phyloP scores from a whole-genome alignment of 2,329 filamentous ascomycete species.

The Lachnellula occidentalis region DNA sequence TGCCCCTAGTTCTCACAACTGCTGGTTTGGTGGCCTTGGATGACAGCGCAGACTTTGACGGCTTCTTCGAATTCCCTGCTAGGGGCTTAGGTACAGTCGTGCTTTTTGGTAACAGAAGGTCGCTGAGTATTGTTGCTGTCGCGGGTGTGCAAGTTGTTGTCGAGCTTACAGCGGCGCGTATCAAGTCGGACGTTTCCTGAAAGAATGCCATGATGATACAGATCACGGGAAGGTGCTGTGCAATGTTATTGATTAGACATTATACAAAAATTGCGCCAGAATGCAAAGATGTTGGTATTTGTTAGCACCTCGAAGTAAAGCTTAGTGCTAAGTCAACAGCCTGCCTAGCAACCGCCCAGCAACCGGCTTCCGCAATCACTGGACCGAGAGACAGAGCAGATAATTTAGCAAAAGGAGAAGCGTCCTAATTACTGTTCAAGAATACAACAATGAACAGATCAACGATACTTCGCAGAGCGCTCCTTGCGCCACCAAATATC shows the following conservation, averaged over 20 bases:
- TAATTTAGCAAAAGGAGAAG: background rate
- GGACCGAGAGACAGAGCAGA: too few relatives aligned
- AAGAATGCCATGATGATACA: slow-evolving; percentile 36
- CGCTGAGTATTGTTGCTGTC: slow-evolving; percentile 41
- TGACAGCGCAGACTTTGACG: slow-evolving; percentile 1
- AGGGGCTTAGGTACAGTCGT: slow-evolving; percentile 5
- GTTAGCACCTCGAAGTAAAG: background rate
- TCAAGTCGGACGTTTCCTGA: slow-evolving; percentile 38
- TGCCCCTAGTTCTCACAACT: slow-evolving; percentile 17
- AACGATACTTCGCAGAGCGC: slow-evolving; percentile 17
- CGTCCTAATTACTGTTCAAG: background rate
- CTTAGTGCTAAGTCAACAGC: too few relatives aligned
- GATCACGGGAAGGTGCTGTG: slow-evolving; percentile 9
- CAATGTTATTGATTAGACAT: slow-evolving; percentile 30
- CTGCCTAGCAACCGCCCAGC: too few relatives aligned
- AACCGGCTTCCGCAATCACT: too few relatives aligned
- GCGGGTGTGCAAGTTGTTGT: slow-evolving; percentile 43
- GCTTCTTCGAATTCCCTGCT: slow-evolving; percentile 8
- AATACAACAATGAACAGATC: slow-evolving; percentile 20
- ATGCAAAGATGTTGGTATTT: slow-evolving; percentile 11
- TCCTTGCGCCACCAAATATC: slow-evolving; percentile 22
- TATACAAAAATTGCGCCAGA: slow-evolving; percentile 24
- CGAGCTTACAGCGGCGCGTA: slow-evolving; percentile 42
- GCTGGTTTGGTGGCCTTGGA: slow-evolving; percentile 21
- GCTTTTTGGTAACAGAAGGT: slow-evolving; percentile 38